These are phyloP conservation scores for Xylaria longipes DNA, from an alignment of 495 filamentous ascomycete genomes.

Conservation along the genomic window DNA sequence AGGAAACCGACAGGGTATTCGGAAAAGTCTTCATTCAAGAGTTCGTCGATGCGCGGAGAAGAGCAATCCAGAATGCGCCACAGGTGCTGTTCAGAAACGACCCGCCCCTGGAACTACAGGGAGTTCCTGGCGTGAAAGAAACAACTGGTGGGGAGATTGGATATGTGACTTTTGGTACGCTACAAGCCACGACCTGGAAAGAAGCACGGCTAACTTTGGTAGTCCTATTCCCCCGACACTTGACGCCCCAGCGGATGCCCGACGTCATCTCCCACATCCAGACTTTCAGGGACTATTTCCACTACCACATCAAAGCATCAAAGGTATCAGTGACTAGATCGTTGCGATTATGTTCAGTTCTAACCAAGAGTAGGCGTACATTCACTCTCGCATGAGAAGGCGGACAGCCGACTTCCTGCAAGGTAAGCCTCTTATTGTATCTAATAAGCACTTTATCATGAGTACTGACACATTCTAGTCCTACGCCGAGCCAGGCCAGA, in stretches of 20 bases:
- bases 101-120: conserved; percentile 88
- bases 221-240: conserved; percentile 96
- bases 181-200: background rate
- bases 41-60: conserved; percentile 93
- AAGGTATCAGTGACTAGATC: conserved; percentile 61
- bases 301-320: conserved; percentile 99
- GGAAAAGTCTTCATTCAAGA: conserved; percentile 95
- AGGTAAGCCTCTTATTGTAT: conserved; percentile 57
- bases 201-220: conserved; percentile 30
- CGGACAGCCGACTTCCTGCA: conserved; percentile 98
- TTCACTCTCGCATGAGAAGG: conserved; percentile 96
- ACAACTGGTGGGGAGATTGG: conserved; percentile 81
- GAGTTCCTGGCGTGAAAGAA: conserved; percentile 79
- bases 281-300: conserved; percentile 99
- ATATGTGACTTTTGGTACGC: conserved; percentile 94
- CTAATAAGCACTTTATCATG: conserved; percentile 36
- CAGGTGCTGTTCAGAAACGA: conserved; percentile 98
- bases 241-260: conserved; percentile 85
- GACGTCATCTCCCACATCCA: conserved; percentile 99
- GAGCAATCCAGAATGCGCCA: conserved; percentile 96
- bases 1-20: conserved; percentile 96
- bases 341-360: background rate
- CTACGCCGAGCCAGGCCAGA: conserved; percentile 90
- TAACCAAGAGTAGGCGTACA: conserved; percentile 74
- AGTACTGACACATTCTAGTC: conserved; percentile 56